Evolutionary conservation across 164 flowering plant species (phyloP), one percentile per base, ranked within the genome.

Genomic region (Dillenia turbinata): DNA sequence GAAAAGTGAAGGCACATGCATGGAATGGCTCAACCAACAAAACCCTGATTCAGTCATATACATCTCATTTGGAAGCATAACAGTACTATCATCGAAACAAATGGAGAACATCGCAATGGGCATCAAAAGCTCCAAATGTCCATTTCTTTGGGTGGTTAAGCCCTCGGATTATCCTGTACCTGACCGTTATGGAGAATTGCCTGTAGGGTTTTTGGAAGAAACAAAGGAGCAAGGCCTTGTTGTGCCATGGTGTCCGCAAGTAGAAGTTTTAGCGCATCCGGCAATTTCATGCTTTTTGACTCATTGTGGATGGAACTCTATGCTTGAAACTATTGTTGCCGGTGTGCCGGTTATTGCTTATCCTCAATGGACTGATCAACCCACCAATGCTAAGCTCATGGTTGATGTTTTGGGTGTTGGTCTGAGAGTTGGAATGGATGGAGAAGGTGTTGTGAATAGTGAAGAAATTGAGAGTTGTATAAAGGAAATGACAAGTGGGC

Each of bases 221-320:
- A 64, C 61, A 1, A 59, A 59, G 13, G 63, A 59, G 2, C 52
- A 40, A 46, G 78, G 81, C 1, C 26, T 60, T 0, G 62, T 73
- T 17, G 73, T 73, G 49, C 14, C 64, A 19, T 73, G 76, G 76
- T 17, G 70, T 33, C 52, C 67, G 5, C 76, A 73, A 43, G 14
- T 15, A 9, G 47, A 17, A 47, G 76, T 73, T 0, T 33, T 73
- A 2, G 10, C 44, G 0, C 76, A 69, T 16, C 62, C 66, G 5
- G 49, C 76, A 0, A 16, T 65, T 2, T 59, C 59, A 1, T 73
- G 76, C 54, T 69, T 73, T 48, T 24, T 73, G 11, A 73, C 57
- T 9, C 76, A 73, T 57, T 73, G 66, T 60, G 78, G 75, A n/a
- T 71, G 78, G 78, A 75, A 75, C 17, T 75, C 78, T 13, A 57